A percentile compares a stretch with the other conserved stretches of the same genome.
phyloP scores from a whole-genome alignment of 192 early-diverging fungal genomes.

The Linnemannia elongata region DNA sequence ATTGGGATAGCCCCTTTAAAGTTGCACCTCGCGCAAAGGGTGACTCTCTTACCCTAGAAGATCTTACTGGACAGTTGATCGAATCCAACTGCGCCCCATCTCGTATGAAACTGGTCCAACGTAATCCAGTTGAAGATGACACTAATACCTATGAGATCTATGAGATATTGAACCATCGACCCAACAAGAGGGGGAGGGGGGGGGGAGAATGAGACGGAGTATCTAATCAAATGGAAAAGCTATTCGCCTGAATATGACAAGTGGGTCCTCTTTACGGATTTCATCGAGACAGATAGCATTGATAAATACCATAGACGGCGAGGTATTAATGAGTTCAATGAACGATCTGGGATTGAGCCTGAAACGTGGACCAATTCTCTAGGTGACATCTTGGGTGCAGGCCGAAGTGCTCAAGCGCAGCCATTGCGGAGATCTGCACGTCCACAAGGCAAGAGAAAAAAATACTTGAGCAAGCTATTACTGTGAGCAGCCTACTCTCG shows the following conservation, averaged over 20 bases:
- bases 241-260: background rate
- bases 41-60: too few relatives aligned
- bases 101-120: too few relatives aligned
- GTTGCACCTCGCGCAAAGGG: too few relatives aligned
- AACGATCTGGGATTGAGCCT: background rate
- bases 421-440: background rate
- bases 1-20: too few relatives aligned
- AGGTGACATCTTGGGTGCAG: background rate
- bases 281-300: background rate
- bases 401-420: background rate
- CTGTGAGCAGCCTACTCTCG: background rate
- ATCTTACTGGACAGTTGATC: too few relatives aligned
- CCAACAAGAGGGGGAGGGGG: too few relatives aligned
- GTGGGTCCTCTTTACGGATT: background rate
- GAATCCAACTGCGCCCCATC: too few relatives aligned
- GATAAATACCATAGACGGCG: background rate
- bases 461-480: background rate
- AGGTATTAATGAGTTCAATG: background rate
- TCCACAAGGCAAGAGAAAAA: background rate
- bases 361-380: background rate
- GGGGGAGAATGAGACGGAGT: too few relatives aligned
- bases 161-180: too few relatives aligned
- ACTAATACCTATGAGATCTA: too few relatives aligned
- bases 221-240: background rate
- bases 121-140: too few relatives aligned